Conservation (phyloP, 306 rosid genomes). For the Trichosanthes cucumerina region DNA sequence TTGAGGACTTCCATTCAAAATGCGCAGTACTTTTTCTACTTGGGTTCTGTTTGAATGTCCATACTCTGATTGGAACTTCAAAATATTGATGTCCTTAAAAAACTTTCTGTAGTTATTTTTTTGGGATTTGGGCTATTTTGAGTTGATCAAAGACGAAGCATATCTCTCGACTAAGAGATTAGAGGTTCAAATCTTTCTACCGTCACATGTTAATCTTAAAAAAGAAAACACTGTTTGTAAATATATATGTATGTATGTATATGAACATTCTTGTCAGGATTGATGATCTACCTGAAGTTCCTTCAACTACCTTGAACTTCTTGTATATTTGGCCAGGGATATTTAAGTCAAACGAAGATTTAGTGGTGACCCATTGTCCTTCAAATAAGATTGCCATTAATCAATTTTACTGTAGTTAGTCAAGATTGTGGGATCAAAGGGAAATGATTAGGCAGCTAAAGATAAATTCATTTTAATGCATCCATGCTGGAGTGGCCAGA, state of each 20-base stretch:
- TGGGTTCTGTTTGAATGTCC: not conserved
- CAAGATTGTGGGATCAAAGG: constrained; percentile 9
- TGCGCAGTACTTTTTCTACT: not conserved
- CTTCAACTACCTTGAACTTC: not conserved
- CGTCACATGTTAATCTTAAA: too few relatives aligned
- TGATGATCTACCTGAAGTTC: not conserved
- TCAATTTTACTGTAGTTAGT: constrained; percentile 5
- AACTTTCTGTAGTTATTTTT: not conserved
- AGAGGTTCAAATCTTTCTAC: too few relatives aligned
- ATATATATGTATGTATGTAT: not conserved
- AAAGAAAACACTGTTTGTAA: not conserved
- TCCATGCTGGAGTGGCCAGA: not conserved
- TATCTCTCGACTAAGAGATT: too few relatives aligned
- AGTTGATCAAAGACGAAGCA: not conserved
- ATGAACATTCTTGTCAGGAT: not conserved
- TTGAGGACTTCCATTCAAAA: constrained; percentile 1
- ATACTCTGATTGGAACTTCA: not conserved
- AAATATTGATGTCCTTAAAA: not conserved
- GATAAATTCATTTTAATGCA: not conserved
- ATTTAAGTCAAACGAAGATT: not conserved
- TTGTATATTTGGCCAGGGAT: not conserved
- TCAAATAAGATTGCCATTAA: not conserved
- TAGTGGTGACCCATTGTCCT: not conserved
- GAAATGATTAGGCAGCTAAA: constrained; percentile 16
- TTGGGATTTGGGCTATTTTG: not conserved